Conservation (phyloP, 2,329 filamentous ascomycete genomes). For the Botrytis hyacinthi region DNA sequence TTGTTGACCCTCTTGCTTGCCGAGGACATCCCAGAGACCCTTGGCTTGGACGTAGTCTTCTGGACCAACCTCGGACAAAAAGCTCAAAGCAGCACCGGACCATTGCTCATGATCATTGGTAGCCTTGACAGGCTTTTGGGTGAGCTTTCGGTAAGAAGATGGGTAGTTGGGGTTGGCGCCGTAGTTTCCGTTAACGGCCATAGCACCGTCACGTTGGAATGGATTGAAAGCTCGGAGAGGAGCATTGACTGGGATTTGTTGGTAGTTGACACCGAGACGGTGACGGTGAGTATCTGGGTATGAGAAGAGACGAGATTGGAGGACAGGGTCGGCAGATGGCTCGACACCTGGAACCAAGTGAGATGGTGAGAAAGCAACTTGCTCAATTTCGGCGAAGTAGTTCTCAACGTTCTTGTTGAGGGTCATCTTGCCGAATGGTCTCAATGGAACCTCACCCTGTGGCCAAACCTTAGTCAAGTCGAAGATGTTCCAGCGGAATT, state of each 20-base stretch:
- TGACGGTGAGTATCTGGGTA: constrained; percentile 65
- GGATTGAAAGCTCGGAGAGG: constrained; percentile 57
- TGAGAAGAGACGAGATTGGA: constrained; percentile 68
- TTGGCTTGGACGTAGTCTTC: constrained; percentile 40
- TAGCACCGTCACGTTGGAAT: constrained; percentile 70
- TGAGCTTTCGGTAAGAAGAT: constrained; percentile 48
- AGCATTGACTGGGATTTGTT: constrained; percentile 53
- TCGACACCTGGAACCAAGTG: constrained; percentile 67
- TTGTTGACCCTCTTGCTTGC: constrained; percentile 54
- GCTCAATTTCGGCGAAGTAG: constrained; percentile 67
- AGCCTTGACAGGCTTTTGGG: constrained; percentile 45
- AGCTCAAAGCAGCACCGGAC: constrained; percentile 46
- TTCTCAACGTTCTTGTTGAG: constrained; percentile 63
- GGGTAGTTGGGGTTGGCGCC: constrained; percentile 59
- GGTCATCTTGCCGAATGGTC: constrained; percentile 59
- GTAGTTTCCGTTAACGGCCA: constrained; percentile 67
- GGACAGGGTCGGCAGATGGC: constrained; percentile 66
- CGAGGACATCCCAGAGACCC: constrained; percentile 41
- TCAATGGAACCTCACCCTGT: constrained; percentile 58
- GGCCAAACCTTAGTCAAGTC: constrained; percentile 71
- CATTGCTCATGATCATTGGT: constrained; percentile 48
- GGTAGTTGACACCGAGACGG: constrained; percentile 56
- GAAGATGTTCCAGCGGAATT: constrained; percentile 62
- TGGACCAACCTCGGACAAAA: constrained; percentile 43
- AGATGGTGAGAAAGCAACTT: constrained; percentile 66